These are phyloP conservation scores for Cutaneotrichosporon sp. DNA, from an alignment of 1,284 basidiomycete species.

Conservation along the genomic window DNA sequence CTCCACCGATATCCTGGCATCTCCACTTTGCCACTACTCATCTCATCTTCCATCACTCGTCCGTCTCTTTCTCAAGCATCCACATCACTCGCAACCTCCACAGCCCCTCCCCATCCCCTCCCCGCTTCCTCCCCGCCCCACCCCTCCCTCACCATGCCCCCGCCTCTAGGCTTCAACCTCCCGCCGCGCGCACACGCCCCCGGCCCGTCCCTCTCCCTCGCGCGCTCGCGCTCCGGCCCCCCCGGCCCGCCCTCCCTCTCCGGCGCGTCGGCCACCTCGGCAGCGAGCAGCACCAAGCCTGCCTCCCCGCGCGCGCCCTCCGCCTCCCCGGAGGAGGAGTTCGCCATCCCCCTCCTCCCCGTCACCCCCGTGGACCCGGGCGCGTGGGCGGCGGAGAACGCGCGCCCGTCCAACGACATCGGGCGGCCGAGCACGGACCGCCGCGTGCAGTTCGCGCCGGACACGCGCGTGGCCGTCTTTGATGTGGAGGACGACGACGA, in stretches of 20 bases:
- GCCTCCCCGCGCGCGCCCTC: neutral
- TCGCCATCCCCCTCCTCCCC: neutral
- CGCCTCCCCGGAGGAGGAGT: neutral
- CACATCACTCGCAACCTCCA: too few relatives aligned
- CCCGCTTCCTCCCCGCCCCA: too few relatives aligned
- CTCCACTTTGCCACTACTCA: neutral
- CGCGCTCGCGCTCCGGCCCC: neutral
- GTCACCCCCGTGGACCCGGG: conserved; percentile 3
- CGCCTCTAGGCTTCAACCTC: conserved; percentile 7
- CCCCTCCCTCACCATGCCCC: conserved; percentile 7
- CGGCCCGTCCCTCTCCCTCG: conserved; percentile 8
- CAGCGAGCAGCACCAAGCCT: neutral
- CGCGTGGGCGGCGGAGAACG: conserved; percentile 12
- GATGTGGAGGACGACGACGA: conserved; percentile 8
- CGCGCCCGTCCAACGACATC: neutral
- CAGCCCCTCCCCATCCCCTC: too few relatives aligned
- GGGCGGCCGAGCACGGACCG: neutral
- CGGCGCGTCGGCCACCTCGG: neutral
- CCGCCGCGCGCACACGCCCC: neutral
- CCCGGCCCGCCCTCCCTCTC: conserved; percentile 5
- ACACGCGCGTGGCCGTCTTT: conserved; percentile 6
- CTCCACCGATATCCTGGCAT: neutral
- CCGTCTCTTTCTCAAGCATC: too few relatives aligned
- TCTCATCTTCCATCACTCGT: neutral
- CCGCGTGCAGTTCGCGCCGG: conserved; percentile 16